Evolutionary conservation across 2,329 filamentous ascomycete species (phyloP).

Genomic region (Pyricularia pennisetigena): DNA sequence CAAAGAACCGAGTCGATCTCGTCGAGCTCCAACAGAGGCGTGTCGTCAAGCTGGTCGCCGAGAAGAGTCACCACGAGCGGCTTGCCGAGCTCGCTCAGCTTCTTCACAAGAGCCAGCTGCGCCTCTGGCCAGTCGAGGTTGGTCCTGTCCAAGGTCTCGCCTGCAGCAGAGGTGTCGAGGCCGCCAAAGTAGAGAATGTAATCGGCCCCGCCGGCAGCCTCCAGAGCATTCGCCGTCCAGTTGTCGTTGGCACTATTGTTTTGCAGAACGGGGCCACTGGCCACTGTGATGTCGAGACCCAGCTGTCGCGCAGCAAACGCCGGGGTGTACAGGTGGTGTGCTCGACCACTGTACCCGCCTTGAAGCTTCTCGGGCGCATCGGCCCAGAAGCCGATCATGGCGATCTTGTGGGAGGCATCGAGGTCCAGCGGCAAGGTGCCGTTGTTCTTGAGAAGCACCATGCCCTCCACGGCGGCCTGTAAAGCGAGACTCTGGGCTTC

Average conservation of each 20-base stretch:
- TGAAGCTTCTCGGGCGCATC: conserved; percentile 47
- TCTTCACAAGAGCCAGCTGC: conserved; percentile 39
- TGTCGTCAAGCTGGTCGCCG: conserved; percentile 40
- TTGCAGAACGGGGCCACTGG: conserved; percentile 6
- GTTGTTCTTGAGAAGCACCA: conserved; percentile 45
- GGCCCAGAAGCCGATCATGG: conserved; percentile 48
- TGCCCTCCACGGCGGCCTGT: conserved; percentile 37
- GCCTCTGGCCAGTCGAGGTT: conserved; percentile 39
- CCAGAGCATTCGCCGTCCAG: conserved; percentile 23
- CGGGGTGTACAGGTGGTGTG: conserved; percentile 45
- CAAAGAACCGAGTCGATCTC: conserved; percentile 43
- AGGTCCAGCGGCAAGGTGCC: conserved; percentile 35
- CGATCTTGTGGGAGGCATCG: conserved; percentile 37
- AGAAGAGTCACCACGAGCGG: conserved; percentile 39
- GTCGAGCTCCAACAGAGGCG: conserved; percentile 32
- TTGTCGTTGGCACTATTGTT: conserved; percentile 16
- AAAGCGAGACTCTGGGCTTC: conserved; percentile 44
- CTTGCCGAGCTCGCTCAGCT: conserved; percentile 31
- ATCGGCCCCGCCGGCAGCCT: conserved; percentile 33
- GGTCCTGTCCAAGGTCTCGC: conserved; percentile 40
- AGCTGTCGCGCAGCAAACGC: conserved; percentile 35
- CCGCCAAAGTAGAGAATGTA: conserved; percentile 46
- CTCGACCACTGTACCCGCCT: conserved; percentile 47
- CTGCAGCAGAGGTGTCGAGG: conserved; percentile 39
- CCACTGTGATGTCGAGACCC: not conserved